Percentiles rank a stretch among this genome's conserved stretches.
phyloP scores from a whole-genome alignment of 2,329 filamentous ascomycete genomes.

The Lasiodiplodia hormozganensis region DNA sequence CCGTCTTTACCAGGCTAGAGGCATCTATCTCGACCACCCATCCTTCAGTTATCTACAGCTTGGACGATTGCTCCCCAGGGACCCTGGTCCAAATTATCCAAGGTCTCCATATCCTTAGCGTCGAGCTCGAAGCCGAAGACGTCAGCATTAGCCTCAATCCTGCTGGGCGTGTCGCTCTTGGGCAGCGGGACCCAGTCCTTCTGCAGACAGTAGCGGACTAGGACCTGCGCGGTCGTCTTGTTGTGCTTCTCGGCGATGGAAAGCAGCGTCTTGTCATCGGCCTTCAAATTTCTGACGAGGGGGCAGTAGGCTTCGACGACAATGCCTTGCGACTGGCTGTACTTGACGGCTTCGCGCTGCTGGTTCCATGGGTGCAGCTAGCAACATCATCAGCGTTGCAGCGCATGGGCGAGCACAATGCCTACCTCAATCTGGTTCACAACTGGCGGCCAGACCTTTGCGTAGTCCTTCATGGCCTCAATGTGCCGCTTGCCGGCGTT shows the following conservation, averaged over 20 bases:
- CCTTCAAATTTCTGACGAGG: constrained; percentile 73
- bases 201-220: constrained; percentile 83
- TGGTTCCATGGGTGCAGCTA: constrained; percentile 77
- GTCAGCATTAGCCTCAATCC: constrained; percentile 46
- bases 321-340: constrained; percentile 65
- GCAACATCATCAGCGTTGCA: neutral
- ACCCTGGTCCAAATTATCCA: constrained; percentile 45
- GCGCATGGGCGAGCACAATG: too few species aligned
- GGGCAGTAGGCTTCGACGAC: constrained; percentile 70
- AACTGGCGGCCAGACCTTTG: constrained; percentile 71
- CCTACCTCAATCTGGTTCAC: constrained; percentile 76
- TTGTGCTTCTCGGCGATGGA: constrained; percentile 73
- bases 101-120: constrained; percentile 42
- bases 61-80: constrained; percentile 44
- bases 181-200: constrained; percentile 61
- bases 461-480: constrained; percentile 71
- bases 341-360: constrained; percentile 64
- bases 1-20: too few species aligned
- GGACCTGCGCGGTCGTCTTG: constrained; percentile 76
- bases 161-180: constrained; percentile 46
- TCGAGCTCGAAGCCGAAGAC: constrained; percentile 47
- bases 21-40: neutral
- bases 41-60: constrained; percentile 35
- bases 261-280: constrained; percentile 70
- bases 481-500: constrained; percentile 74